phyloP scores from a whole-genome alignment of 805 yeast species.

The Gaillardinia entomophila region DNA sequence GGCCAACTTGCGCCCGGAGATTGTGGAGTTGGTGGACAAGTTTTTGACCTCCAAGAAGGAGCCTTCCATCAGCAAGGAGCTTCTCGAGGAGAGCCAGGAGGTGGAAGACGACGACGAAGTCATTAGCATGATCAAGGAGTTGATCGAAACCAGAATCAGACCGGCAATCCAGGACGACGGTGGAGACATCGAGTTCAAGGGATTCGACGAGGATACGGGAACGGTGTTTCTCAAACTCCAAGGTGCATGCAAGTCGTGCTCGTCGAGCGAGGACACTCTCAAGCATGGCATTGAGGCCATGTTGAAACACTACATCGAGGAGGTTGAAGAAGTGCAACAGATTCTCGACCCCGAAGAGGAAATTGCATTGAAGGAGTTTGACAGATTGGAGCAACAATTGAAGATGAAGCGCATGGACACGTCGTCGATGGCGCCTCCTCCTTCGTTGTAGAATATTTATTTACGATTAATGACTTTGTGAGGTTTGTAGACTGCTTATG shows the following conservation, averaged over 20 bases:
- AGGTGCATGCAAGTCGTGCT: slow-evolving; percentile 96
- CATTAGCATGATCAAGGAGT: slow-evolving; percentile 83
- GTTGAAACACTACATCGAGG: slow-evolving; percentile 96
- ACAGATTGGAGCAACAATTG: slow-evolving; percentile 62
- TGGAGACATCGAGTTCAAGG: slow-evolving; percentile 88
- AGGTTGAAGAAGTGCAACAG: slow-evolving; percentile 83
- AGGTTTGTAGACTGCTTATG: too few species aligned
- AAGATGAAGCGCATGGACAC: slow-evolving; percentile 10
- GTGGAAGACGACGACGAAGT: slow-evolving; percentile 57
- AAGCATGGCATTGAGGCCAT: slow-evolving; percentile 96
- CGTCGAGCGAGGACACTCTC: slow-evolving; percentile 83
- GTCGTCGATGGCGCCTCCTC: slow-evolving; percentile 19
- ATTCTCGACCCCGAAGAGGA: slow-evolving; percentile 73
- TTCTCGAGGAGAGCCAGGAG: slow-evolving; percentile 49
- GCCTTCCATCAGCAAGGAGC: slow-evolving; percentile 36
- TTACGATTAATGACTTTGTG: background rate
- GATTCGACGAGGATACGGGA: slow-evolving; percentile 81
- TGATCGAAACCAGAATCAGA: slow-evolving; percentile 88
- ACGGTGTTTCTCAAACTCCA: slow-evolving; percentile 81
- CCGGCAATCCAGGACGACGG: slow-evolving; percentile 99
- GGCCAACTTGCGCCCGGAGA: slow-evolving; percentile 50
- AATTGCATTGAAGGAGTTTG: slow-evolving; percentile 77
- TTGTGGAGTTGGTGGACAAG: slow-evolving; percentile 57
- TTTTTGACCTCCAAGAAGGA: slow-evolving; percentile 34
- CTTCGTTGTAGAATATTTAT: slow-evolving; percentile 8